phyloP scores from a whole-genome alignment of 306 rosid genomes.

The Styphnolobium japonicum region DNA sequence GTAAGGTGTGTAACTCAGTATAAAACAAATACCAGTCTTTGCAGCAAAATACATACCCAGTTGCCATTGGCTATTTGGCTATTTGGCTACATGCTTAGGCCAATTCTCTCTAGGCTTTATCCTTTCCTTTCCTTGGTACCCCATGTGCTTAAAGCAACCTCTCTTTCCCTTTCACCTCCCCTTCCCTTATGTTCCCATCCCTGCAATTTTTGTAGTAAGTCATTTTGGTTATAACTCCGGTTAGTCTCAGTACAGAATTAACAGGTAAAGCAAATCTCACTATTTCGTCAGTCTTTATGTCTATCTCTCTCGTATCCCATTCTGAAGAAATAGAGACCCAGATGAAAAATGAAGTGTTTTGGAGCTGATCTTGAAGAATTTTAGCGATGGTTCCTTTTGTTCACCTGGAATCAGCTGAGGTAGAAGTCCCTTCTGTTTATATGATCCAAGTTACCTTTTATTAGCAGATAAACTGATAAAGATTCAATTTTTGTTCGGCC shows the following conservation, averaged over 20 bases:
- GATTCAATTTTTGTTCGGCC: constrained; percentile 11
- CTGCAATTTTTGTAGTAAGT: constrained; percentile 6
- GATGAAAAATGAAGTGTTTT: constrained; percentile 31
- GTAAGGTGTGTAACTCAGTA: constrained; percentile 5
- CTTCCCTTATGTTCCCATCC: constrained; percentile 22
- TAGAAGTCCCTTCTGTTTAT: constrained; percentile 20
- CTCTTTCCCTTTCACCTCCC: constrained; percentile 26
- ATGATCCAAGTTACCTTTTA: constrained; percentile 5
- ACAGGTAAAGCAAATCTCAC: constrained; percentile 34
- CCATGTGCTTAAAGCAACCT: constrained; percentile 47
- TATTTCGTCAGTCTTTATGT: neutral
- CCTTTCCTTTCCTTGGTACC: constrained; percentile 25
- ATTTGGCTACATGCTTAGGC: constrained; percentile 28
- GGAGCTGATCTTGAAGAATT: constrained; percentile 32
- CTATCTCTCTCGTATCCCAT: constrained; percentile 11
- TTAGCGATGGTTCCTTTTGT: constrained; percentile 15
- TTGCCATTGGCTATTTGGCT: constrained; percentile 8
- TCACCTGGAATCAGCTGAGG: constrained; percentile 20
- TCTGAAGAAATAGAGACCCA: constrained; percentile 2
- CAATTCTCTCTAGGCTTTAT: constrained; percentile 29
- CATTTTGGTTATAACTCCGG: constrained; percentile 24
- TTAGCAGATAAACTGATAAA: constrained; percentile 10
- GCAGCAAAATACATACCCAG: constrained; percentile 38
- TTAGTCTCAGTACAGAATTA: constrained; percentile 24
- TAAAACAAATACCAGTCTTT: constrained; percentile 29